Percentiles rank a stretch among this genome's conserved stretches.
phyloP scores from a whole-genome alignment of 768 basidiomycete genomes.

The Pisolithus tinctorius region DNA sequence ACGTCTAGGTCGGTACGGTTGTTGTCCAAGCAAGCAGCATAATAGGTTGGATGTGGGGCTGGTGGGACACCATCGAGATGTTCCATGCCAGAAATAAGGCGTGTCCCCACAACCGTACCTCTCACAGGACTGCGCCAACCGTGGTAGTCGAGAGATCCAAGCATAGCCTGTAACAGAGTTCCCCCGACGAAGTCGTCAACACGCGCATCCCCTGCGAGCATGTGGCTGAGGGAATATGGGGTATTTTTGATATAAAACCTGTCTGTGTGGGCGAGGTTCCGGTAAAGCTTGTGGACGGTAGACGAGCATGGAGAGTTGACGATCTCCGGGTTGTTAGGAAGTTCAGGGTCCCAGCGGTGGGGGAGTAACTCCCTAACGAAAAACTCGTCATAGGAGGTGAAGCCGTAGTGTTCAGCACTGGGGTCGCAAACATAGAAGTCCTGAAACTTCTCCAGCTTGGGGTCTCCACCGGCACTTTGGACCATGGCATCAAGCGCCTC shows the following conservation, averaged over 20 bases:
- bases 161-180: slow-evolving; percentile 51
- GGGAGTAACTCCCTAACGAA: too few relatives aligned
- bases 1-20: slow-evolving; percentile 21
- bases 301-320: slow-evolving; percentile 52
- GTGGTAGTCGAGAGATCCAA: slow-evolving; percentile 50
- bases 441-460: slow-evolving; percentile 20
- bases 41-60: slow-evolving; percentile 35
- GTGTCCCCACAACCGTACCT: slow-evolving; percentile 34
- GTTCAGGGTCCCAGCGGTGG: too few relatives aligned
- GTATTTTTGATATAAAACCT: slow-evolving; percentile 58
- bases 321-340: slow-evolving; percentile 25
- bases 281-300: slow-evolving; percentile 35
- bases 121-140: slow-evolving; percentile 58
- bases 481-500: slow-evolving; percentile 20
- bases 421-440: slow-evolving; percentile 38
- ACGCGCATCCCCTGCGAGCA: slow-evolving; percentile 39
- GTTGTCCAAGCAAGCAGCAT: slow-evolving; percentile 28
- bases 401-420: slow-evolving; percentile 26
- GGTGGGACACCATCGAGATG: background rate
- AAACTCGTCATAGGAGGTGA: too few relatives aligned
- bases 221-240: slow-evolving; percentile 52
- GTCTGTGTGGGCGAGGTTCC: slow-evolving; percentile 35
- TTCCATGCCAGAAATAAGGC: slow-evolving; percentile 38
- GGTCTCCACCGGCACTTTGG: slow-evolving; percentile 7
- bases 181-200: slow-evolving; percentile 42